These are phyloP conservation scores for Salicornia ramosissima DNA, from an alignment of 148 eudicot genomes.

Conservation along the genomic window DNA sequence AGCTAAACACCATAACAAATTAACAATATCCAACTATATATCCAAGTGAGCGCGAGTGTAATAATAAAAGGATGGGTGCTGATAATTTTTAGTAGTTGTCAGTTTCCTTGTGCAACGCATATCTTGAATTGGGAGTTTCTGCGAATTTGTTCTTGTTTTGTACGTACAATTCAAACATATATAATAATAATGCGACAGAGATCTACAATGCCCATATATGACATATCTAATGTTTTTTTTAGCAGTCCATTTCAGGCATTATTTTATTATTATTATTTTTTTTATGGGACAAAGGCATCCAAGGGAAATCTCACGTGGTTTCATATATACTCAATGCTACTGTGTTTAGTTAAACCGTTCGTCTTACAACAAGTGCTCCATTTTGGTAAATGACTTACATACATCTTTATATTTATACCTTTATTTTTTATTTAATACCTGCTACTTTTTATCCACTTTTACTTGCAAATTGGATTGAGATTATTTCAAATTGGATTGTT, in stretches of 20 bases:
- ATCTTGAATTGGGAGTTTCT: constrained; percentile 26
- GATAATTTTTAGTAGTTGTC: background rate
- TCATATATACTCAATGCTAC: too few relatives aligned
- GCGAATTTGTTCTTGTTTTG: constrained; percentile 18
- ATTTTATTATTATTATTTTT: constrained; percentile 2
- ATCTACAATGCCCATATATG: background rate
- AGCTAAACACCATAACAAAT: too few relatives aligned
- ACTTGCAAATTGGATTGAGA: too few relatives aligned
- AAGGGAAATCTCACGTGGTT: constrained; percentile 15
- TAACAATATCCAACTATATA: background rate
- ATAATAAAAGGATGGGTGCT: background rate
- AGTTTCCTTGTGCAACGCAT: constrained; percentile 12
- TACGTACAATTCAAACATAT: background rate
- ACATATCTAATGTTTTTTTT: background rate
- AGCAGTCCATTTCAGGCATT: constrained; percentile 2
- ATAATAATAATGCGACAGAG: background rate
- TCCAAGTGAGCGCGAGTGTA: constrained; percentile 22
- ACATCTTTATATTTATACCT: too few relatives aligned
- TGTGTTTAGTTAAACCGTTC: too few relatives aligned
- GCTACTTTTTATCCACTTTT: too few relatives aligned
- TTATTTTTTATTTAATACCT: too few relatives aligned
- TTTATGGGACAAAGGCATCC: constrained; percentile 18
- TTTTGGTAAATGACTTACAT: too few relatives aligned
- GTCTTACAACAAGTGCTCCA: too few relatives aligned
- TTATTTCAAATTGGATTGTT: too few relatives aligned